Evolutionary conservation across 768 basidiomycete species (phyloP), one percentile per base, ranked within the genome.

Genomic region (Boletus bicolor): DNA sequence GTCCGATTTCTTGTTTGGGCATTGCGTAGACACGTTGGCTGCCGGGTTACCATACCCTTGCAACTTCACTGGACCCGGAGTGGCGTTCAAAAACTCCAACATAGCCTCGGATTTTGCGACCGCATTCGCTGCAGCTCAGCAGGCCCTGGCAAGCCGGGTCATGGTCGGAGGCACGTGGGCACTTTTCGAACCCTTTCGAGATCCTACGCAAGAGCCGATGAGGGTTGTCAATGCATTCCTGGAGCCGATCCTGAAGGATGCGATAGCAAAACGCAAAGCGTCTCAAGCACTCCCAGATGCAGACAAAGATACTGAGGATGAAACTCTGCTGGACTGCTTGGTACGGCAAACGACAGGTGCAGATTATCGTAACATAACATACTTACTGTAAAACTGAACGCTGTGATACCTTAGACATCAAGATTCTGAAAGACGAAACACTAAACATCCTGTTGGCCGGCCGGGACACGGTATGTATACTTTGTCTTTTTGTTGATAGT

Each of bases 1-100:
- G 0, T 76, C 81, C 2, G 78, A 81, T 53, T 83, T 81, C 57
- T 67, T 83, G 44, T 82, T 82, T 51, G 81, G 78, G 6, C 62
- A 68, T 37, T 73, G 74, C 36, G 71, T 81, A 3, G 44, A 78
- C 61, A 74, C 73, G 35, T 69, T 82, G 15, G 54, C 61, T 12
- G 68, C 61, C 1, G 59, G 58, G 4, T 66, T 81, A 4, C 76
- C 76, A 2, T 76, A 74, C 56, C 77, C 80, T 5, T 60, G 70
- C 53, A 63, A 69, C 15, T 37, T 56, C 24, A 51, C 68, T 2
- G 41, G 61, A 2, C 19, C 32, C 17, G 35, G 32, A 28, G 32
- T 50, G 58, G 49, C 43, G 21, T 15, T 47, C 38, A 39, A 64
- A 52, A 56, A 19, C 44, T 44, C 60, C 21, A 55, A 67, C 51